Evolutionary conservation across 1,139 yeast species (phyloP), one percentile per base, ranked within the genome.

Genomic region (Pneumocystis murina): DNA sequence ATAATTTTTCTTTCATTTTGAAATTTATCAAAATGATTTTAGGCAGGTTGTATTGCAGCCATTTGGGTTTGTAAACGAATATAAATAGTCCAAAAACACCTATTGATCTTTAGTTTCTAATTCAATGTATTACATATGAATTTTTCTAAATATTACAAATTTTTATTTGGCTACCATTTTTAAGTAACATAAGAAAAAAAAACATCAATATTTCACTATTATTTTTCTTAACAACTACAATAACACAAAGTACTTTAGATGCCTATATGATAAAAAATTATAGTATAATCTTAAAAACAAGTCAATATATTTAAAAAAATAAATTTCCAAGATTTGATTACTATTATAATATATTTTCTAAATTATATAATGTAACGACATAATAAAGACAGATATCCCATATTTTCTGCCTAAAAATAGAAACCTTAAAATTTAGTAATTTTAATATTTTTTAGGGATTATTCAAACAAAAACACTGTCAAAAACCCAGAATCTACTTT

Each of bases 21-120:
- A 28, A 28, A 28, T 28, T 28, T 28, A 28, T 4, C 30, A 7
- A 20, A 43, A 41, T 8, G 10, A 43, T 48, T 24, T 48, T 48
- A 84, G 91, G 3, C 91, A 97, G 63, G 62, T 17, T 65, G 67
- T 40, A 41, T 62, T 17, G 62, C 61, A 59, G 67, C 67, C 38
- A 65, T 65, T 63, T 62, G 64, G 64, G 55, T 65, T 4, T 62
- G 65, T 16, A 64, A 65, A 43, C 59, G 66, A 30, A 61, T 65
- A 17, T 65, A 38, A 60, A 16, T 17, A 58, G 61, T 33, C 8
- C 8, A 20, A 24, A 24, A 20, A 20, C 3, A 6, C 1, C 1
- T 12, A 24, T 16, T 12, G 14, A 48, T 48, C 2, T 24, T 12
- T 24, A 30, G 3, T 14, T 5, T 10, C 5, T 1, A 20, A 48